Conservation (phyloP, 2,329 filamentous ascomycete species). For the Pseudogymnoascus sp. region DNA sequence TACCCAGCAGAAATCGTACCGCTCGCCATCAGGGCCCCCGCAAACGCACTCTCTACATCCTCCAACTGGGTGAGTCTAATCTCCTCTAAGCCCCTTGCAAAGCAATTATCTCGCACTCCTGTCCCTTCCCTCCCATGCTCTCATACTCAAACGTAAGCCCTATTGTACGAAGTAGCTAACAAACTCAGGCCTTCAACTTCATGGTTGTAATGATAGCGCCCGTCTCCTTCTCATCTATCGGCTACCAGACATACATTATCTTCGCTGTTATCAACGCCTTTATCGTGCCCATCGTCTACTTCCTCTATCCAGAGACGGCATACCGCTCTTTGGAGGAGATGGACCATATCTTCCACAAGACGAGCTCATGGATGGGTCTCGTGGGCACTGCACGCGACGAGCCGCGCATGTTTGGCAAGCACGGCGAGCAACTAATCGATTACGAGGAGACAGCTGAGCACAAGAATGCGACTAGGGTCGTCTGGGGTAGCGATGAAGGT, state of each 20-base stretch:
- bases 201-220: constrained; percentile 34
- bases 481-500: not conserved
- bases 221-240: constrained; percentile 38
- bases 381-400: constrained; percentile 38
- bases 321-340: constrained; percentile 58
- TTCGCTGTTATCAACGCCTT: constrained; percentile 43
- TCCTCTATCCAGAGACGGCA: constrained; percentile 58
- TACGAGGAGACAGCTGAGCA: constrained; percentile 23
- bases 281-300: constrained; percentile 37
- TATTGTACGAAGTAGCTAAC: not conserved
- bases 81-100: constrained; percentile 10
- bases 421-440: constrained; percentile 45
- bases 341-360: constrained; percentile 54
- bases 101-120: constrained; percentile 28
- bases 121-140: not conserved
- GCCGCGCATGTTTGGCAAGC: constrained; percentile 49
- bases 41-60: constrained; percentile 43
- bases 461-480: not conserved
- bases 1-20: constrained; percentile 50
- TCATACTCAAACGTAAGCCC: not conserved
- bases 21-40: constrained; percentile 43
- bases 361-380: constrained; percentile 36
- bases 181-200: constrained; percentile 50
- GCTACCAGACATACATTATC: constrained; percentile 54
- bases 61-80: constrained; percentile 22